phyloP scores from a whole-genome alignment of 2,329 filamentous ascomycete species.

The Phaeoacremonium minimum region DNA sequence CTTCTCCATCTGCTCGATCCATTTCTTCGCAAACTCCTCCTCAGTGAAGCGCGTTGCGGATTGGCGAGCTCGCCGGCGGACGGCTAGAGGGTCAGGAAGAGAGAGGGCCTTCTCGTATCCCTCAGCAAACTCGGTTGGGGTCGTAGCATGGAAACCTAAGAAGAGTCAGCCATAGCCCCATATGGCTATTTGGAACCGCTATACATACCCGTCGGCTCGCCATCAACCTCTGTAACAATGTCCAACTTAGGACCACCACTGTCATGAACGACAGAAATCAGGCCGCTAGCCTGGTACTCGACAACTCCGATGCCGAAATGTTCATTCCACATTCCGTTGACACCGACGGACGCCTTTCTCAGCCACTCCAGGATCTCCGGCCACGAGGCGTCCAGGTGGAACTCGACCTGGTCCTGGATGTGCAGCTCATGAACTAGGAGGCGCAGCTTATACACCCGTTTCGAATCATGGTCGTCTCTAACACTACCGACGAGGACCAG shows the following conservation, averaged over 20 bases:
- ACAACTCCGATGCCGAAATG: slow-evolving; percentile 98
- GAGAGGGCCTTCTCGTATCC: slow-evolving; percentile 75
- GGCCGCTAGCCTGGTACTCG: slow-evolving; percentile 92
- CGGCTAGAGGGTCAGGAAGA: slow-evolving; percentile 66
- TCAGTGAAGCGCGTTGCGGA: slow-evolving; percentile 86
- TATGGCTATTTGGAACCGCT: too few relatives aligned
- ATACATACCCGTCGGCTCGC: slow-evolving; percentile 68
- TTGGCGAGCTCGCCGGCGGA: slow-evolving; percentile 69
- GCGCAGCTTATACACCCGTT: slow-evolving; percentile 81
- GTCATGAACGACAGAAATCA: slow-evolving; percentile 90
- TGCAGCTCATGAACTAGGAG: slow-evolving; percentile 81
- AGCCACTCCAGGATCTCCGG: slow-evolving; percentile 79
- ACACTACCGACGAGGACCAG: slow-evolving; percentile 89
- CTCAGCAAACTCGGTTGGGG: slow-evolving; percentile 71
- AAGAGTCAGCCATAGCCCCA: too few relatives aligned
- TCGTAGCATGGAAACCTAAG: slow-evolving; percentile 81
- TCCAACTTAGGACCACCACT: slow-evolving; percentile 90
- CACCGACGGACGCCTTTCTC: slow-evolving; percentile 72
- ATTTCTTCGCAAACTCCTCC: slow-evolving; percentile 75
- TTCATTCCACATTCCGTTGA: slow-evolving; percentile 99
- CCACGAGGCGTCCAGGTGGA: slow-evolving; percentile 88
- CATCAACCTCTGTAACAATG: slow-evolving; percentile 80
- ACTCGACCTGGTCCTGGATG: slow-evolving; percentile 79
- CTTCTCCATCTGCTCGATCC: slow-evolving; percentile 70
- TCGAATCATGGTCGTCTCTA: slow-evolving; percentile 76